These are phyloP conservation scores for Ephemerocybe angulata DNA, from an alignment of 768 basidiomycete genomes.

Conservation along the genomic window DNA sequence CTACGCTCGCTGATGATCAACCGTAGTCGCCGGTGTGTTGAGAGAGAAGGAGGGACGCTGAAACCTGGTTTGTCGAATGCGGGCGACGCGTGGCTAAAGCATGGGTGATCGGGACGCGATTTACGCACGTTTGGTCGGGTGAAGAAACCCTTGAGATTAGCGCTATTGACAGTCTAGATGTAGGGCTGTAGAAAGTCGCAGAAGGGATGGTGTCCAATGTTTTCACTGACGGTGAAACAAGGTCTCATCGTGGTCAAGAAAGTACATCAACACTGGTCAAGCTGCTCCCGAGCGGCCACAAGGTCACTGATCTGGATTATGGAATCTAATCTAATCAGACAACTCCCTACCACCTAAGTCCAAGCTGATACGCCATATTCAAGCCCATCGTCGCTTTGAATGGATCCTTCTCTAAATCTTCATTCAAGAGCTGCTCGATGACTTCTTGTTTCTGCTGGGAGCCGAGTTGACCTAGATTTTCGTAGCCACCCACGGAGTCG, in stretches of 20 bases:
- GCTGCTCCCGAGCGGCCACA: no score
- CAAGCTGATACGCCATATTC: conserved; percentile 37
- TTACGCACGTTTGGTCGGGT: not conserved
- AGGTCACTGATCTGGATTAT: no score
- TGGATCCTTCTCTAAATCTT: conserved; percentile 32
- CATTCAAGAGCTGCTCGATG: conserved; percentile 31
- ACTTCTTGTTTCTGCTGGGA: conserved; percentile 21
- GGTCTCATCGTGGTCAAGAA: no score
- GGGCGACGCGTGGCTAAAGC: conserved; percentile 4
- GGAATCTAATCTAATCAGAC: not conserved
- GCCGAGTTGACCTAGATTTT: conserved; percentile 14
- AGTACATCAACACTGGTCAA: no score
- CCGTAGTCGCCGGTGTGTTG: not conserved
- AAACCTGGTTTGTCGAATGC: not conserved
- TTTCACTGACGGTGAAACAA: no score
- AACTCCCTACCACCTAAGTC: conserved; percentile 27
- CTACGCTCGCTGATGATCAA: no score
- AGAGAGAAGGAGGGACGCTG: not conserved
- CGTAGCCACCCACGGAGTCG: conserved; percentile 19
- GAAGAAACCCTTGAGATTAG: not conserved
- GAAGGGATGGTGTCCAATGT: no score
- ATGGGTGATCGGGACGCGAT: conserved; percentile 2
- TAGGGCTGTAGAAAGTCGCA: no score
- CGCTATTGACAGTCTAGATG: not conserved
- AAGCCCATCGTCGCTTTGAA: conserved; percentile 50